Percentiles rank a stretch among this genome's conserved stretches.
phyloP scores from a whole-genome alignment of 2,329 filamentous ascomycete species.

The Zymoseptoria ardabiliae region DNA sequence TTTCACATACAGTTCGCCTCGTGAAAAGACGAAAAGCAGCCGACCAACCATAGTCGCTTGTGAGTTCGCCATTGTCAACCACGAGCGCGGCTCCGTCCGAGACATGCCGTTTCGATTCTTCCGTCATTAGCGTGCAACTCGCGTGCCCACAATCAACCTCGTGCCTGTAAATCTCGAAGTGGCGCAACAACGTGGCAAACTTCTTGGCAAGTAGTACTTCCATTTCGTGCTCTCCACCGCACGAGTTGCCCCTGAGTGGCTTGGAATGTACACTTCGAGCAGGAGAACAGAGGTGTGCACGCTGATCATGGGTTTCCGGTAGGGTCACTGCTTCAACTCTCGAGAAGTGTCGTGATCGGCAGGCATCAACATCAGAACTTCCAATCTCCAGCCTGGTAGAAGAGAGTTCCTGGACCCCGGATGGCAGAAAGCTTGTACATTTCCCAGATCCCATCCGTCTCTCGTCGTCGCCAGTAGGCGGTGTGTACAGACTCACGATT shows the following conservation, averaged over 20 bases:
- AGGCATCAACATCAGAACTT: neutral
- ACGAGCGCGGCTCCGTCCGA: neutral
- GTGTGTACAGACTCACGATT: constrained; percentile 2
- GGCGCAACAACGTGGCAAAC: neutral
- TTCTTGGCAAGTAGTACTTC: neutral
- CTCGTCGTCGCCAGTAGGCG: neutral
- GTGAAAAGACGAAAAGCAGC: neutral
- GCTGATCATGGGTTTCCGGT: neutral
- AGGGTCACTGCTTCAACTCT: neutral
- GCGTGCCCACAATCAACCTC: neutral
- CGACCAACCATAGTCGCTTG: neutral
- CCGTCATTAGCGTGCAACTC: neutral
- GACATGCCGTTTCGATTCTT: neutral
- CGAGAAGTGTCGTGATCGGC: neutral
- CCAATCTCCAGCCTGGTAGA: neutral
- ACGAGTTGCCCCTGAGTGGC: no score
- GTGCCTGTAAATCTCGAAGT: neutral
- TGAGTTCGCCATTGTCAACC: neutral
- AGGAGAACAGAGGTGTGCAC: no score
- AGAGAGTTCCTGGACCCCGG: constrained; percentile 1
- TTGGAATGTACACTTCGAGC: no score
- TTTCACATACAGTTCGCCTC: neutral
- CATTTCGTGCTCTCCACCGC: no score
- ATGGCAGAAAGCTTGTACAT: neutral
- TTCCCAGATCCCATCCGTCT: constrained; percentile 2